phyloP scores from a whole-genome alignment of 73 alveolate genomes.

The Paramecium octaurelia region DNA sequence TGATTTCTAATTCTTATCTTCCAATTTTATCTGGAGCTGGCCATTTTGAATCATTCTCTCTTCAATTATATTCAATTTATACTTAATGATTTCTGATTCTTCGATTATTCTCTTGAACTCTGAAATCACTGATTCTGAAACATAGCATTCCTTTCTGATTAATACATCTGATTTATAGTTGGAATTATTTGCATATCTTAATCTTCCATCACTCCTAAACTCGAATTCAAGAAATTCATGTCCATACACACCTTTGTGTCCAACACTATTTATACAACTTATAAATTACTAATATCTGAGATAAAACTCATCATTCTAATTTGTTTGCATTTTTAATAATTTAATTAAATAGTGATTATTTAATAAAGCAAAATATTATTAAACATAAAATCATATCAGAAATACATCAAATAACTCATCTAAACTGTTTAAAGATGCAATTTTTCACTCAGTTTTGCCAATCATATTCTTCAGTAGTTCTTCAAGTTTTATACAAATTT shows the following conservation, averaged over 20 bases:
- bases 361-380: neutral
- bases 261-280: constrained; percentile 68
- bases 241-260: constrained; percentile 97
- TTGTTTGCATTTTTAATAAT: neutral
- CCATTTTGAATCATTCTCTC: constrained; percentile 88
- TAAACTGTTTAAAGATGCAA: neutral
- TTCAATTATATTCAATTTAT: neutral
- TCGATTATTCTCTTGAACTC: constrained; percentile 81
- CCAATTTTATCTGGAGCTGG: constrained; percentile 91
- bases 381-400: neutral
- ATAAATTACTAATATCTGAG: constrained; percentile 44
- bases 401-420: neutral
- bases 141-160: constrained; percentile 88
- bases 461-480: neutral
- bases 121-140: constrained; percentile 70
- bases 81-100: constrained; percentile 86
- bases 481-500: neutral
- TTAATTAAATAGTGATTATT: neutral
- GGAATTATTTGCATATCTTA: constrained; percentile 95
- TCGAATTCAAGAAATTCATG: constrained; percentile 97
- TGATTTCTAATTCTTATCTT: constrained; percentile 93
- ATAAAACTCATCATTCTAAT: constrained; percentile 45
- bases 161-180: constrained; percentile 82
- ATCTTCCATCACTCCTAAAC: constrained; percentile 88
- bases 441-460: neutral